Conservation (phyloP, 2,329 filamentous ascomycete genomes). For the Colletotrichum aenigma region DNA sequence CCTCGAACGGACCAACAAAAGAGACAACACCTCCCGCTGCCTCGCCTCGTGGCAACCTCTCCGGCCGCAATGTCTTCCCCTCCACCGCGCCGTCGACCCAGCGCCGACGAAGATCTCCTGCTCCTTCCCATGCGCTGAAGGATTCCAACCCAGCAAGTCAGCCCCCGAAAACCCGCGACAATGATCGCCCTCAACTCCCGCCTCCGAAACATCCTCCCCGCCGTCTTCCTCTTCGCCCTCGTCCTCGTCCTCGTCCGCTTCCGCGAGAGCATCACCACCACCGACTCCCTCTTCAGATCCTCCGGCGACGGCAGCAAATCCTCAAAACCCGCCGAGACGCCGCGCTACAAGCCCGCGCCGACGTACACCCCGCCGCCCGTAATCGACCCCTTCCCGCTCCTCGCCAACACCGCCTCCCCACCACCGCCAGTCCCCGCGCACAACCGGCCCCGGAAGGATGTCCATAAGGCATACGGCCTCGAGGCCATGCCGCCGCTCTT, state of each 20-base stretch:
- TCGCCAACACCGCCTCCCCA: slow-evolving; percentile 29
- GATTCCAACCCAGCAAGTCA: not conserved
- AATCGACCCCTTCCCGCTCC: slow-evolving; percentile 46
- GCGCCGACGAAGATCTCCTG: not conserved
- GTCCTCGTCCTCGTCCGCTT: slow-evolving; percentile 8
- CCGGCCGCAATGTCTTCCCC: not conserved
- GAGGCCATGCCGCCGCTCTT: slow-evolving; percentile 52
- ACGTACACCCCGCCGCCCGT: slow-evolving; percentile 39
- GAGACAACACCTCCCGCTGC: not conserved
- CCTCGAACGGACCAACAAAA: not conserved
- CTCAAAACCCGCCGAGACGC: slow-evolving; percentile 3
- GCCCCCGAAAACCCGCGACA: not conserved
- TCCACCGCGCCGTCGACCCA: not conserved
- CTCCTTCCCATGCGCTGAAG: not conserved
- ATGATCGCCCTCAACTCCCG: not conserved
- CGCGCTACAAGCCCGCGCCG: slow-evolving; percentile 36
- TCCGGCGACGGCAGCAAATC: not conserved
- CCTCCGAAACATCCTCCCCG: not conserved
- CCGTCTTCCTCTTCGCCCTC: slow-evolving; percentile 13
- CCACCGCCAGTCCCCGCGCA: slow-evolving; percentile 47
- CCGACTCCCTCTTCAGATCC: not conserved
- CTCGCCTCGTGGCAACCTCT: not conserved
- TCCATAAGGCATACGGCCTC: slow-evolving; percentile 42
- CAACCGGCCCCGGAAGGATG: slow-evolving; percentile 43
- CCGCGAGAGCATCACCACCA: not conserved